Evolutionary conservation across 2,329 filamentous ascomycete genomes (phyloP), one percentile per base, ranked within the genome.

Genomic region (Fusarium drepaniforme): DNA sequence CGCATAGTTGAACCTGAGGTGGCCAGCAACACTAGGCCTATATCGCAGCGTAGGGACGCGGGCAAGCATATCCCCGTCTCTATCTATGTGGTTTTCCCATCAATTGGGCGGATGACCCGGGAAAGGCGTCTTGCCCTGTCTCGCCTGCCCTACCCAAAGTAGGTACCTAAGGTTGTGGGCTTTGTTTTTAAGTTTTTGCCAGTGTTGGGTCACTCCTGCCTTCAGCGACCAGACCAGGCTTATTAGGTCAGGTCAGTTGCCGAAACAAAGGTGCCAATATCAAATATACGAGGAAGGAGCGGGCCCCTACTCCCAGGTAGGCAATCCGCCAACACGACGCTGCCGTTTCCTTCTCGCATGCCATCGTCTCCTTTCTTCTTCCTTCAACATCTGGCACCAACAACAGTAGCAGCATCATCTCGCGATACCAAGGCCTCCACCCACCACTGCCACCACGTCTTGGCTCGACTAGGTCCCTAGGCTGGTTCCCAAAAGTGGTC

Each of bases 271-370:
- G 40, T 65, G 71, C 61, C 40, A 69, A 53, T 51, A n/a, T 21
- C 28, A 57, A 56, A 65, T 72, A 72, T 75, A 75, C 73, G 73
- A 75, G 73, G 67, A 42, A 66, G 73, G 57, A 67, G 73, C 66
- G 70, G 73, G 64, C 42, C 73, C 40, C 35, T 21, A 44, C 33
- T 33, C 40, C 56, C 53, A 64, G 21, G 28, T 35, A 56, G 63
- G 28, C 38, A 37, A 64, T 59, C 25, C 51, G 21, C 53, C 42
- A 67, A 64, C 51, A 30, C 51, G 35, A 35, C 25, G 46, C 21
- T 38, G 30, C 42, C 33, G 23, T 35, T 49, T 57, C 9, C 15
- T 18, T 56, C 42, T 40, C 25, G 25, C 42, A 23, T 57, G 37
- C 35, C 62, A 58, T 64, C 49, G 8, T 53, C 35, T 58, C 49